Percentiles rank a stretch among this genome's conserved stretches.
phyloP scores from a whole-genome alignment of 2,329 filamentous ascomycete genomes.

The Colletotrichum filicis region DNA sequence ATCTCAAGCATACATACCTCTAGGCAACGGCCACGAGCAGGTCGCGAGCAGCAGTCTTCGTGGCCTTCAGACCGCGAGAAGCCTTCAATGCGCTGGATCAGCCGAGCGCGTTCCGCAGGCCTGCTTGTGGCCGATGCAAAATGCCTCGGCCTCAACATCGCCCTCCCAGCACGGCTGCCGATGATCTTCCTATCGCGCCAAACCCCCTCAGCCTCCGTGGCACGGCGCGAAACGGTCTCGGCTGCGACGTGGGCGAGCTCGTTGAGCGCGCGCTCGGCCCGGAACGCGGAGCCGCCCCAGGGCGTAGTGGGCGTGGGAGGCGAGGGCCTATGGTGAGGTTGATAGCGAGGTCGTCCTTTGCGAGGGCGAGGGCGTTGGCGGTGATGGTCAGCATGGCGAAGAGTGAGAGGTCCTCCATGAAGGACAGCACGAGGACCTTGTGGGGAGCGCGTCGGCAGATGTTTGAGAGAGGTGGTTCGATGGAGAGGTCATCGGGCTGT shows the following conservation, averaged over 20 bases:
- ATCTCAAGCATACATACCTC: too few species aligned
- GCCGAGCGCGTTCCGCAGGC: too few species aligned
- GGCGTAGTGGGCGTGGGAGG: conserved; percentile 43
- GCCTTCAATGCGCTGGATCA: too few species aligned
- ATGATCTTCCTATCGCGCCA: background rate
- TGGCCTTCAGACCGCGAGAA: too few species aligned
- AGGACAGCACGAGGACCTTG: too few species aligned
- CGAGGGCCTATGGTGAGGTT: conserved; percentile 37
- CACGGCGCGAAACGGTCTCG: too few species aligned
- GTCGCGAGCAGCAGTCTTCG: too few species aligned
- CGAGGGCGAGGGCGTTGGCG: conserved; percentile 27
- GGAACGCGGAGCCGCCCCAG: conserved; percentile 46
- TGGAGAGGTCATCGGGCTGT: background rate
- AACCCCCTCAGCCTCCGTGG: background rate
- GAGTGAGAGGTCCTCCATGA: background rate
- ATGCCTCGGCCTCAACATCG: background rate
- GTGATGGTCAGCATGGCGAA: background rate
- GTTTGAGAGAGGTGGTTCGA: background rate
- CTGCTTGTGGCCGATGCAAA: background rate
- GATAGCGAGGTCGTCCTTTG: conserved; percentile 33
- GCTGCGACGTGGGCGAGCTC: conserved; percentile 49
- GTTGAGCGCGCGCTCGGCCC: conserved; percentile 50
- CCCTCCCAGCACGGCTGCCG: too few species aligned
- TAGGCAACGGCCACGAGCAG: too few species aligned
- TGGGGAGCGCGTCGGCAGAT: background rate